These are phyloP conservation scores for Zygosaccharomyces kombuchaensis DNA, from an alignment of 805 yeast species.

Conservation along the genomic window DNA sequence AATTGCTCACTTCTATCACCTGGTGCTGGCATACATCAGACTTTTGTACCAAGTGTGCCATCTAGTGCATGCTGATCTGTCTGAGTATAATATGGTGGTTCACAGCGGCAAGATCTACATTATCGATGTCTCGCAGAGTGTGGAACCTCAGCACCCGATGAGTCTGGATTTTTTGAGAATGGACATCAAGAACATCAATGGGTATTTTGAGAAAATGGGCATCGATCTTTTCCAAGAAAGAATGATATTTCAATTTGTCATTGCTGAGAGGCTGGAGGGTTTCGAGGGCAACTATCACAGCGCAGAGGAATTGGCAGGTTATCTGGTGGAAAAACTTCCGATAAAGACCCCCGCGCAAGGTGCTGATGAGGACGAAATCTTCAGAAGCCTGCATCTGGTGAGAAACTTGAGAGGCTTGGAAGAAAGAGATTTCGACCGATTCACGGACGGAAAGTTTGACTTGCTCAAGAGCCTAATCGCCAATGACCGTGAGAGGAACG, in stretches of 20 bases:
- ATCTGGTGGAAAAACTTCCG: constrained; percentile 46
- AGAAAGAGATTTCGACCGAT: constrained; percentile 83
- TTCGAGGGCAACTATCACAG: constrained; percentile 36
- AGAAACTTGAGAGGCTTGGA: constrained; percentile 78
- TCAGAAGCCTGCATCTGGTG: constrained; percentile 73
- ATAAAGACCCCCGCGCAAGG: constrained; percentile 50
- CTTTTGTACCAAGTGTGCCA: constrained; percentile 83
- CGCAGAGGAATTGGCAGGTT: constrained; percentile 34
- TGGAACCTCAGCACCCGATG: constrained; percentile 97
- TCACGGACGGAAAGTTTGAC: constrained; percentile 73
- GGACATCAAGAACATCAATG: constrained; percentile 96
- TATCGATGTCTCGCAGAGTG: constrained; percentile 95
- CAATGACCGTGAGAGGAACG: constrained; percentile 34
- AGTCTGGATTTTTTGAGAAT: constrained; percentile 89
- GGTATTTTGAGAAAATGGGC: constrained; percentile 70
- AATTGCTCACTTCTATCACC: constrained; percentile 63
- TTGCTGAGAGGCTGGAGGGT: constrained; percentile 44
- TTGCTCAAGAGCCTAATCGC: constrained; percentile 63
- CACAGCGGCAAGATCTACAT: constrained; percentile 75
- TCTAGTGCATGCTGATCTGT: constrained; percentile 92
- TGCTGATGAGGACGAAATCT: constrained; percentile 77
- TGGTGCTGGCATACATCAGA: constrained; percentile 80
- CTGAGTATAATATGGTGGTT: constrained; percentile 89
- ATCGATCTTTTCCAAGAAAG: constrained; percentile 80
- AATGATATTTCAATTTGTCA: constrained; percentile 71